These are phyloP conservation scores for Rosa hybrid DNA, from an alignment of 331 rosid genomes.

Conservation along the genomic window DNA sequence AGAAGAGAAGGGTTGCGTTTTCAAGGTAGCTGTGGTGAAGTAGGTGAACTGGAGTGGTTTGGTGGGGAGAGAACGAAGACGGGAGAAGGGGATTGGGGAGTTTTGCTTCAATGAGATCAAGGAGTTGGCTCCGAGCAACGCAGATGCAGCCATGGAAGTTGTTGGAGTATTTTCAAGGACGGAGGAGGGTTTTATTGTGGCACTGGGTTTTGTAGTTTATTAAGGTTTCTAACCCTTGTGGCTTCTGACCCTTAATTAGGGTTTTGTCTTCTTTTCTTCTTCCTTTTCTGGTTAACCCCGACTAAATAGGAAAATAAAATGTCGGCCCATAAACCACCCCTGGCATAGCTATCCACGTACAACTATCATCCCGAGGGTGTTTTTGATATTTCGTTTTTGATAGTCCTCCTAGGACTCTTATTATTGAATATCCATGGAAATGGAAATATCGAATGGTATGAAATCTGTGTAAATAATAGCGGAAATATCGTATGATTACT, in stretches of 20 bases:
- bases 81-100: not conserved
- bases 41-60: not conserved
- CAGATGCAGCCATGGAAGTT: not conserved
- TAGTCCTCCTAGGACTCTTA: too few relatives aligned
- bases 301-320: too few relatives aligned
- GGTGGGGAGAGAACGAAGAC: not conserved
- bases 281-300: too few relatives aligned
- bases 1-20: not conserved
- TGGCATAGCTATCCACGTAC: too few relatives aligned
- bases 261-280: not conserved
- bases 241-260: not conserved
- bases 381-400: too few relatives aligned
- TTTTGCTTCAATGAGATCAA: not conserved
- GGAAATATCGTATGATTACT: too few relatives aligned
- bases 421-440: too few relatives aligned
- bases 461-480: too few relatives aligned
- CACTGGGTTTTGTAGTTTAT: not conserved
- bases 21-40: not conserved
- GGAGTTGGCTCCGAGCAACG: not conserved
- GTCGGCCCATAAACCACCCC: too few relatives aligned
- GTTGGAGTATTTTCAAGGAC: not conserved
- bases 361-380: too few relatives aligned
- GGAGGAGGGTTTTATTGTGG: not conserved
- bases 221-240: not conserved
- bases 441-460: too few relatives aligned